These are phyloP conservation scores for Cydonia oblonga DNA, from an alignment of 331 rosid genomes.

Conservation along the genomic window DNA sequence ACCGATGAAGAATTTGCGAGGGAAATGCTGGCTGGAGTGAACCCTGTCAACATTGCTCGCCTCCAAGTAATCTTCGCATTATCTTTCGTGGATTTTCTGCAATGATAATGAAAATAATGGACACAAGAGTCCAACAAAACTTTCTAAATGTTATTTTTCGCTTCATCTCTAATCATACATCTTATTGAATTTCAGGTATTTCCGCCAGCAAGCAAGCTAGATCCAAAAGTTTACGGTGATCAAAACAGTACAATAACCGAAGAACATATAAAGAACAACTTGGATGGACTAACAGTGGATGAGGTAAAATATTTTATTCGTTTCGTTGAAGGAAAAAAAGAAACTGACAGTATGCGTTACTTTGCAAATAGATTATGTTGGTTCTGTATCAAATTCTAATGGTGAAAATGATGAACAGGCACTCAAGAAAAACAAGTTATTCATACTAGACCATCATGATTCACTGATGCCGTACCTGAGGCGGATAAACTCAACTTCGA, in stretches of 20 bases:
- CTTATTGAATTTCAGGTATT: slow-evolving; percentile 39
- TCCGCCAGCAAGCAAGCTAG: slow-evolving; percentile 61
- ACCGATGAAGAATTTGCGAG: slow-evolving; percentile 73
- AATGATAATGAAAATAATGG: neutral
- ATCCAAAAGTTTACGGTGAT: slow-evolving; percentile 48
- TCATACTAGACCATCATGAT: neutral
- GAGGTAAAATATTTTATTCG: slow-evolving; percentile 25
- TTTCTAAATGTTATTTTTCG: neutral
- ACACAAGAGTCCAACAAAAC: neutral
- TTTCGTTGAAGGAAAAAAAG: neutral
- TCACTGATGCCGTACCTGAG: neutral
- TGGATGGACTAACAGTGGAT: slow-evolving; percentile 41
- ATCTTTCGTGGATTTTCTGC: neutral
- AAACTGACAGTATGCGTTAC: neutral
- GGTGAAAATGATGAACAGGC: slow-evolving; percentile 30
- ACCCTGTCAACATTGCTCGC: slow-evolving; percentile 46
- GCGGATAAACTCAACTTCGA: slow-evolving; percentile 31
- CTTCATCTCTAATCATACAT: neutral
- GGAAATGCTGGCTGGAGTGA: slow-evolving; percentile 69
- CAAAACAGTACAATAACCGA: slow-evolving; percentile 46
- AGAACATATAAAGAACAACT: slow-evolving; percentile 29
- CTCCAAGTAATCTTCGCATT: slow-evolving; percentile 34
- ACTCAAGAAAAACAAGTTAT: slow-evolving; percentile 7
- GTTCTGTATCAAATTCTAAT: neutral
- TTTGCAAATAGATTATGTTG: neutral